Base-by-base conservation (phyloP, 352 stramenopile genomes). In the Pythium utonaiense region DNA sequence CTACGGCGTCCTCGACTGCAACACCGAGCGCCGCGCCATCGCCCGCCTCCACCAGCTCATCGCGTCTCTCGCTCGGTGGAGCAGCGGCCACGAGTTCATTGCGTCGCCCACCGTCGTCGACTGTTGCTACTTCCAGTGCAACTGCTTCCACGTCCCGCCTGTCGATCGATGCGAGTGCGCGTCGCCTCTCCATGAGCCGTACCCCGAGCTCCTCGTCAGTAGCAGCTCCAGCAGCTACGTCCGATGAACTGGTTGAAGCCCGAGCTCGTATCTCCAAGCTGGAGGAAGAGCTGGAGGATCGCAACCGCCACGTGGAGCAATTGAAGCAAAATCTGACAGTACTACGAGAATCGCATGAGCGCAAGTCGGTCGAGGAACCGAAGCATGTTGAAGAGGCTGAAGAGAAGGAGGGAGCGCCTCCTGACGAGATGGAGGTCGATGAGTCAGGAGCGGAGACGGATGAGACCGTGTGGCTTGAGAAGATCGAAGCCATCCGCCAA, bases 241-340 rank as follows among this genome's bases (percentile, higher is more conserved):
- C 85, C 19, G 76, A 89, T 12, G 70, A 88, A 40, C 64, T 89
- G 22, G 57, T 69, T 1, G 74, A 89, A 25, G 78, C 79, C 1
- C 73, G 72, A 51, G 62, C 73, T 5, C 68, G 55, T 24, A 86
- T 89, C 41, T 62, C 69, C 5, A 86, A 78, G 54, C 66, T 91
- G 28, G 79, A 91, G 57, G 73, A 85, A 45, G 78, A 88, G 40
- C 59, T 91, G 50, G 79, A 91, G 36, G 75, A 91, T 60, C 83
- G 84, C 54, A 85, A 84, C 49, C 65, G 77, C 14, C 70, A 82
- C 25, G 74, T 89, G 3, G 77, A 89, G 57, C 81, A 91, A 61
- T 53, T 89, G 36, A 83, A 83, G 49, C 80, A 90, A 47, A 89
- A 72, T 25, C 45, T 89, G 14, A 51, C 59, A 0, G 71, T 83